These are phyloP conservation scores for Boeremia exigua DNA, from an alignment of 2,329 filamentous ascomycete genomes.

Conservation along the genomic window DNA sequence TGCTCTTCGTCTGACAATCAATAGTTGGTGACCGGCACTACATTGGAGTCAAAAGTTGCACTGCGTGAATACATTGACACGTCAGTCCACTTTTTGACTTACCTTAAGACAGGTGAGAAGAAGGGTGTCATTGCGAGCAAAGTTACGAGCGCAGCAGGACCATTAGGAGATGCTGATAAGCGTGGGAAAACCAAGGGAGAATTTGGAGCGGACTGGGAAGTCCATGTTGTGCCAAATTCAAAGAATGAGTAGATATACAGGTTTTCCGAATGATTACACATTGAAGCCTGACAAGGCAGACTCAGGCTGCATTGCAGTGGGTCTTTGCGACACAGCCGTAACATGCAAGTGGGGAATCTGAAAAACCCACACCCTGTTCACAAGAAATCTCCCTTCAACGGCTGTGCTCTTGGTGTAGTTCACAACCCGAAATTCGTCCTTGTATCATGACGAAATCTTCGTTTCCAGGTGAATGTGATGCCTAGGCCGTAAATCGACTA, in stretches of 20 bases:
- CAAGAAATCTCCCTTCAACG: neutral
- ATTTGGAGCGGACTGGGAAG: conserved; percentile 50
- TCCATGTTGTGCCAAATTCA: conserved; percentile 49
- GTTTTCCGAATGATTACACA: neutral
- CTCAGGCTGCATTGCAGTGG: conserved; percentile 2
- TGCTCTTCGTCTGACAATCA: neutral
- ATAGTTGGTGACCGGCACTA: conserved; percentile 64
- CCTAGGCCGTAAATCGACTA: conserved; percentile 16
- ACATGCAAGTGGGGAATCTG: conserved; percentile 11
- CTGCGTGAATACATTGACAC: conserved; percentile 66
- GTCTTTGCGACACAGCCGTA: conserved; percentile 9
- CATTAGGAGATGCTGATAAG: conserved; percentile 35
- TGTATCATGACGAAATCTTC: conserved; percentile 3
- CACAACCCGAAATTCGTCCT: neutral
- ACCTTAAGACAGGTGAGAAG: conserved; percentile 49
- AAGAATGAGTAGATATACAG: conserved; percentile 4
- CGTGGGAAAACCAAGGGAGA: conserved; percentile 32
- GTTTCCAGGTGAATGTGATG: neutral
- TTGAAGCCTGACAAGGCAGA: conserved; percentile 5
- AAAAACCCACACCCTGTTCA: neutral
- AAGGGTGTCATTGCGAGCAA: conserved; percentile 59
- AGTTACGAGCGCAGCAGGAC: conserved; percentile 51
- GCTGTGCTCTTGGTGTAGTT: neutral
- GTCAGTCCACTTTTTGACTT: conserved; percentile 64
- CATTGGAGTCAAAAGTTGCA: conserved; percentile 62